Percentiles rank a stretch among this genome's conserved stretches.
Evolutionary conservation across 2,329 filamentous ascomycete genomes (phyloP).

Genomic region (Microthyrium microscopicum): DNA sequence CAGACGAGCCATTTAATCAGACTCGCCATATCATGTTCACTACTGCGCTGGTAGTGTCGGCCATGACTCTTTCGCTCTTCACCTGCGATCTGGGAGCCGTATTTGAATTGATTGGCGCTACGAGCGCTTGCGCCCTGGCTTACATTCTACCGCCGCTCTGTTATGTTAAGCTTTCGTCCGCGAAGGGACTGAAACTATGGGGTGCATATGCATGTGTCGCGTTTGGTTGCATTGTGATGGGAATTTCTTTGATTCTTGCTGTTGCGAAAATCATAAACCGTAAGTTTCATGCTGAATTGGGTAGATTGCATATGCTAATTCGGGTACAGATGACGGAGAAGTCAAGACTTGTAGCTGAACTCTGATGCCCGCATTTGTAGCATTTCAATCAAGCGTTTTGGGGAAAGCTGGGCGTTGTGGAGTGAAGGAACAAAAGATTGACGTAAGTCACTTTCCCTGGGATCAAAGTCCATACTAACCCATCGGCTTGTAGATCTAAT

Average conservation of each 20-base stretch:
- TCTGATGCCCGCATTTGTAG: no score
- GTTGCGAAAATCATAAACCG: conserved; percentile 43
- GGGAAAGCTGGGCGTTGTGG: no score
- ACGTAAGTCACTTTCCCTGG: no score
- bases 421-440: no score
- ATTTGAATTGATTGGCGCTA: conserved; percentile 91
- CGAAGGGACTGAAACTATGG: conserved; percentile 55
- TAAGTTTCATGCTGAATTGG: conserved; percentile 7
- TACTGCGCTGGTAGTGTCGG: conserved; percentile 59
- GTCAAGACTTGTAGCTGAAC: conserved; percentile 4
- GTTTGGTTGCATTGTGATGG: conserved; percentile 70
- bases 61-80: conserved; percentile 61
- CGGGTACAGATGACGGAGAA: conserved; percentile 6
- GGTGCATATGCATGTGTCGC: conserved; percentile 53
- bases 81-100: conserved; percentile 90
- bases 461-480: no score
- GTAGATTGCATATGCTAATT: background rate
- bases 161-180: conserved; percentile 86
- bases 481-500: no score
- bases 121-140: conserved; percentile 80
- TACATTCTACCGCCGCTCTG: conserved; percentile 92
- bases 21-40: conserved; percentile 77
- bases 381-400: no score
- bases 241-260: conserved; percentile 60
- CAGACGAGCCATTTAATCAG: conserved; percentile 59